Evolutionary conservation across 352 stramenopile species (phyloP), one percentile per base, ranked within the genome.

Genomic region (Phytopythium kandeliae): DNA sequence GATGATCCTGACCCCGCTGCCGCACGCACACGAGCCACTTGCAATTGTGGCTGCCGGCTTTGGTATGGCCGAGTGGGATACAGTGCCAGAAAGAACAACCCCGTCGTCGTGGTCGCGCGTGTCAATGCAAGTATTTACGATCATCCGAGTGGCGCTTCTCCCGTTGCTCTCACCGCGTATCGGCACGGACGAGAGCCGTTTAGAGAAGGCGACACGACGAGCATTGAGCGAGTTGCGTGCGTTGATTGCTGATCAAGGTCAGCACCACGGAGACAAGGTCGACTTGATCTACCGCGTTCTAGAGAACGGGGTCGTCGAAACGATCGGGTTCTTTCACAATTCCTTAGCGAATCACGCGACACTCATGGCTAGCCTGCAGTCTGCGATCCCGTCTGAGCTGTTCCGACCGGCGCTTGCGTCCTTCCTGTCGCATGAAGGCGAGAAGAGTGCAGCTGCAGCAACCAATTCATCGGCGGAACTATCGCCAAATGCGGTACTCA

Each of bases 121-220:
- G 19, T 34, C 78, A n/a, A 24, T 77, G 19, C 60, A 61, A 38
- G 58, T 67, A 13, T 74, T 81, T 44, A 60, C 65, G 19, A 34
- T 74, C n/a, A 33, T 71, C 17, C 62, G 62, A 34, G 41, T 65
- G 24, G 36, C 58, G 10, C 65, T 51, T 19, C 54, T 76, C n/a
- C 49, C 62, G 12, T 47, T 78, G 4, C 22, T 68, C 13, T 68
- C 57, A 19, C 47, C 54, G 4, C 54, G 33, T 2, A 42, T 69
- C 30, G 24, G 12, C 22, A 30, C 26, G 1, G 28, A 50, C 30
- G 26, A 37, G 25, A 13, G 3, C 1, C 26, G 26, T 10, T 17
- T 36, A 24, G 44, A 38, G n/a, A 17, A 17, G 13, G 26, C 30
- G 1, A 50, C 26, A 25, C 26, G 24, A 3, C 44, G 44, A 8